These are phyloP conservation scores for Saturnispora quitensis DNA, from an alignment of 805 yeast genomes.

Conservation along the genomic window DNA sequence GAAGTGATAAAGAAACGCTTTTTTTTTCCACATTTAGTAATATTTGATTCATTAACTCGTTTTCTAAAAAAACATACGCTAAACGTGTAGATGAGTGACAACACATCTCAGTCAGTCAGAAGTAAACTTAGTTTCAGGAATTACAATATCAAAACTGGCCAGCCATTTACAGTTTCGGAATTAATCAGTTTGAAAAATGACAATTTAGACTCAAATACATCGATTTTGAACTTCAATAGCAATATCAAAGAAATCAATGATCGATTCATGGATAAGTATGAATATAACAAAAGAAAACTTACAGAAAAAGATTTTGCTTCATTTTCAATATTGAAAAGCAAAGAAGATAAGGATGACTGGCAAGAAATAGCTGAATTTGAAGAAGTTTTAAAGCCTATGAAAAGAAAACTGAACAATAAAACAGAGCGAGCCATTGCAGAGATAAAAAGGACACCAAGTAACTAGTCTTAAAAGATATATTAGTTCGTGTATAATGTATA, in stretches of 20 bases:
- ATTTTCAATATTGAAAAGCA: neutral
- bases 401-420: neutral
- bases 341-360: slow-evolving; percentile 5
- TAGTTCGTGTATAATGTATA: neutral
- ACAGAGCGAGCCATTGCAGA: neutral
- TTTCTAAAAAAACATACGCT: neutral
- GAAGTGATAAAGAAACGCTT: neutral
- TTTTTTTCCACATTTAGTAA: neutral
- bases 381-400: neutral
- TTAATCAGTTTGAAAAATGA: neutral
- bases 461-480: neutral
- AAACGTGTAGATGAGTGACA: neutral
- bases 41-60: neutral
- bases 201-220: neutral
- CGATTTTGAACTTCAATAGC: neutral
- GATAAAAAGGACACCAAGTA: neutral
- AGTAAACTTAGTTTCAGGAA: slow-evolving; percentile 11
- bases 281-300: neutral
- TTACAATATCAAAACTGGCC: slow-evolving; percentile 10
- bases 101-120: neutral
- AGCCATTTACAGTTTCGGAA: slow-evolving; percentile 13
- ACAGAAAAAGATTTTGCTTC: neutral
- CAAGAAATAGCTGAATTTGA: neutral
- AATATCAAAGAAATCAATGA: neutral
- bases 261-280: neutral